Percentiles rank a stretch among this genome's conserved stretches.
phyloP scores from a whole-genome alignment of 768 basidiomycete species.

The Naganishia randhawae region DNA sequence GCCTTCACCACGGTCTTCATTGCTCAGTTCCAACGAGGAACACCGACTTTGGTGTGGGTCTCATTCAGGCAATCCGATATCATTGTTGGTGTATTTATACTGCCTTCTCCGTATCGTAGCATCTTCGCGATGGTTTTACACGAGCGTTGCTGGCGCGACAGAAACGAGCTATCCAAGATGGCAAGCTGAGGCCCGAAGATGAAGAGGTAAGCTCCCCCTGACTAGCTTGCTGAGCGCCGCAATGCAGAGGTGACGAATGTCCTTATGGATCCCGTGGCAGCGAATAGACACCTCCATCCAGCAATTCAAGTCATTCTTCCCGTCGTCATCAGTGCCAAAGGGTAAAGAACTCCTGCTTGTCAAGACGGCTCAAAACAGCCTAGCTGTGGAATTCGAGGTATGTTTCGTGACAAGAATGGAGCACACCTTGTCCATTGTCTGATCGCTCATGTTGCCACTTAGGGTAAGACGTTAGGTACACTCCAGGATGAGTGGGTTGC shows the following conservation, averaged over 20 bases:
- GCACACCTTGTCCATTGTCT: not conserved
- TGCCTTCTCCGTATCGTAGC: conserved; percentile 29
- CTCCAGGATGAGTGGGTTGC: conserved; percentile 45
- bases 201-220: conserved; percentile 38
- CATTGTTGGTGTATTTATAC: not conserved
- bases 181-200: conserved; percentile 38
- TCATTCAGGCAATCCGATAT: conserved; percentile 11
- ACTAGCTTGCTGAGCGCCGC: not conserved
- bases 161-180: conserved; percentile 44
- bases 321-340: conserved; percentile 41
- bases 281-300: conserved; percentile 43
- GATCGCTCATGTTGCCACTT: not conserved
- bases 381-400: conserved; percentile 46
- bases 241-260: not conserved
- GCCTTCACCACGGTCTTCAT: not conserved
- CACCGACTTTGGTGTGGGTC: conserved; percentile 45
- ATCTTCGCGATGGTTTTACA: conserved; percentile 53
- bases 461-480: conserved; percentile 43
- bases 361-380: conserved; percentile 37
- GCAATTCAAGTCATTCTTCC: conserved; percentile 51
- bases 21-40: conserved; percentile 50
- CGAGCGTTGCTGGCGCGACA: conserved; percentile 50
- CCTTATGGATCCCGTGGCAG: conserved; percentile 24
- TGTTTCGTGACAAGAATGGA: conserved; percentile 29
- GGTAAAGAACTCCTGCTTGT: conserved; percentile 48